These are phyloP conservation scores for Tylopilus orsonianus DNA, from an alignment of 1,284 basidiomycete genomes.

Conservation along the genomic window DNA sequence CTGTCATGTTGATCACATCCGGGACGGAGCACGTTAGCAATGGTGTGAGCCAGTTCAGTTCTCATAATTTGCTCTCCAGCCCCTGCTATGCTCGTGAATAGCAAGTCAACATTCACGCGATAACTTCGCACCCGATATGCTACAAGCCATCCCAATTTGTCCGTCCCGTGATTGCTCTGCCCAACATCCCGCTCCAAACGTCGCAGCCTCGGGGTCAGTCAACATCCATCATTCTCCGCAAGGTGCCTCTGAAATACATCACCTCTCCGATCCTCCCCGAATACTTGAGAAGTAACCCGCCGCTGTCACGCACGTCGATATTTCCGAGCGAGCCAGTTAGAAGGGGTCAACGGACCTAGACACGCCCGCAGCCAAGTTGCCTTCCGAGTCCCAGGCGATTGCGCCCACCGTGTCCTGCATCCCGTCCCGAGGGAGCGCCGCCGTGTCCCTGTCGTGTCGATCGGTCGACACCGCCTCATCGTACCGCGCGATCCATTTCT, in stretches of 20 bases:
- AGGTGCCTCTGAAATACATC: conserved; percentile 9
- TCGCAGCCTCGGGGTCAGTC: conserved; percentile 47
- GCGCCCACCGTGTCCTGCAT: conserved; percentile 79
- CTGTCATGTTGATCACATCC: conserved; percentile 12
- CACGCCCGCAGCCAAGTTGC: conserved; percentile 63
- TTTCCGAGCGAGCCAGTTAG: no score
- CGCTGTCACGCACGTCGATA: conserved; percentile 40
- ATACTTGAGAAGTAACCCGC: conserved; percentile 69
- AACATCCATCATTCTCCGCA: not conserved
- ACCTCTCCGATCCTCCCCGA: conserved; percentile 73
- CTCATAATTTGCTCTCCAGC: conserved; percentile 55
- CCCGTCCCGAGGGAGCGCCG: conserved; percentile 20
- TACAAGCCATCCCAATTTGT: conserved; percentile 52
- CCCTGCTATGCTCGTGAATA: conserved; percentile 44
- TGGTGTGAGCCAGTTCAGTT: conserved; percentile 41
- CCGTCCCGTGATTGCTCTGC: conserved; percentile 40
- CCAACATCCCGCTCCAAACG: conserved; percentile 73
- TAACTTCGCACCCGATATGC: conserved; percentile 58
- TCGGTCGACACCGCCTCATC: conserved; percentile 3
- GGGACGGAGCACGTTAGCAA: conserved; percentile 40
- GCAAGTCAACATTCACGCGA: conserved; percentile 39
- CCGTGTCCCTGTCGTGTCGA: conserved; percentile 2
- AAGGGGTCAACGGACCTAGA: conserved; percentile 52
- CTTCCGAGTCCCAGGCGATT: conserved; percentile 47
- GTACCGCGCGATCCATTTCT: conserved; percentile 53